These are phyloP conservation scores for Silene latifolia DNA, from an alignment of 148 eudicot species.

Conservation along the genomic window DNA sequence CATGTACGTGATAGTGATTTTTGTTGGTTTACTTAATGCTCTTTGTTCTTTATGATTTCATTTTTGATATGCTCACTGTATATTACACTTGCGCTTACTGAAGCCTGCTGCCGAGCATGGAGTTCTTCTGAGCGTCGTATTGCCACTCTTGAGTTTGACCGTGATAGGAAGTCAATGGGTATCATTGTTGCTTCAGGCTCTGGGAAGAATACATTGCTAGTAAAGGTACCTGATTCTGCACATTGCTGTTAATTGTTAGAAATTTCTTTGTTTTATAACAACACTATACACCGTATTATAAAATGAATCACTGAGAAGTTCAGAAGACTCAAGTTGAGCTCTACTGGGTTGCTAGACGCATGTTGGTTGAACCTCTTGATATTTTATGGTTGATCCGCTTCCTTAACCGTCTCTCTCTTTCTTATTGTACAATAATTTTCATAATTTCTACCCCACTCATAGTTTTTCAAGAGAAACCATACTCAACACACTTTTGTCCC, in stretches of 20 bases:
- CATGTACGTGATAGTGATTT: conserved; percentile 24
- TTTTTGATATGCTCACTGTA: conserved; percentile 15
- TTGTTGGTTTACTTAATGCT: neutral
- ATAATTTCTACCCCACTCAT: neutral
- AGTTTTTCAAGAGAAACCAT: neutral
- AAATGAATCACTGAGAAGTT: neutral
- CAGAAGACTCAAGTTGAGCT: neutral
- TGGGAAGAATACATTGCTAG: conserved; percentile 55
- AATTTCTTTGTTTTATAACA: conserved; percentile 16
- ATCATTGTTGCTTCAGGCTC: conserved; percentile 53
- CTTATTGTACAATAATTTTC: neutral
- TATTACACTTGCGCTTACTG: conserved; percentile 5
- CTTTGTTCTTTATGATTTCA: neutral
- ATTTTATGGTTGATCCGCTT: neutral
- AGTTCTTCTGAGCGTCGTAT: conserved; percentile 41
- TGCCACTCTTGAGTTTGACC: conserved; percentile 86
- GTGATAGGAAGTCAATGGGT: conserved; percentile 82
- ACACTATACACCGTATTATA: neutral
- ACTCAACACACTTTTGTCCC: neutral
- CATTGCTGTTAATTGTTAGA: neutral
- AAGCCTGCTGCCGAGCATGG: conserved; percentile 66
- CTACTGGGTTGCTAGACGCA: neutral
- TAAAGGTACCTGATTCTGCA: conserved; percentile 45
- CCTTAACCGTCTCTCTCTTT: neutral
- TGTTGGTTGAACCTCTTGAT: neutral